phyloP scores from a whole-genome alignment of 140 eudicot species.

The Senecio squalidus region DNA sequence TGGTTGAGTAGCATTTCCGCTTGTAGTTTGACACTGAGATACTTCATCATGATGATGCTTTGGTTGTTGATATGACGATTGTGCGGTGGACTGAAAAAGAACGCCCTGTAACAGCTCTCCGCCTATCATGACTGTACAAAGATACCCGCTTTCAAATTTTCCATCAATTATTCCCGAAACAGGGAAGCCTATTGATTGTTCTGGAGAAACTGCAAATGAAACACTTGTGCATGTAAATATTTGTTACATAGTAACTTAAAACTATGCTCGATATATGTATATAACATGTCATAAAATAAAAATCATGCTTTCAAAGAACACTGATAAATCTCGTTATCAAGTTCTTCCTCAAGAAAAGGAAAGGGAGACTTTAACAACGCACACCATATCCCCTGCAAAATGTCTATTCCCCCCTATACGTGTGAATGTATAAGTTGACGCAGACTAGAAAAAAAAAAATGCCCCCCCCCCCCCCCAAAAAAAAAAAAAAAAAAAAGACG shows the following conservation, averaged over 20 bases:
- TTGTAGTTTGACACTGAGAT: not conserved
- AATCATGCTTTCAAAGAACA: no score
- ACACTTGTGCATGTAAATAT: not conserved
- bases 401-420: not conserved
- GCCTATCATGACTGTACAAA: slow-evolving; percentile 71
- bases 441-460: not conserved
- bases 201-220: slow-evolving; percentile 31
- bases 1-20: slow-evolving; percentile 12
- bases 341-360: not conserved
- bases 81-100: slow-evolving; percentile 47
- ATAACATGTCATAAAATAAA: no score
- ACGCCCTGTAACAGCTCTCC: slow-evolving; percentile 69
- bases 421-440: not conserved
- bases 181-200: slow-evolving; percentile 35
- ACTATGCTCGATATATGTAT: not conserved
- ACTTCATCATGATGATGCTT: slow-evolving; percentile 4
- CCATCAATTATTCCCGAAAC: slow-evolving; percentile 79
- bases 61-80: slow-evolving; percentile 20
- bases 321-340: no score
- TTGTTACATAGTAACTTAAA: not conserved
- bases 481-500: not conserved
- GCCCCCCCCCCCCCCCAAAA: not conserved
- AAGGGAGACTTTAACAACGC: not conserved
- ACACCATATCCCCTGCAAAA: not conserved
- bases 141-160: slow-evolving; percentile 86